Conservation (phyloP, 1,284 basidiomycete species). For the Cerrena zonata region DNA sequence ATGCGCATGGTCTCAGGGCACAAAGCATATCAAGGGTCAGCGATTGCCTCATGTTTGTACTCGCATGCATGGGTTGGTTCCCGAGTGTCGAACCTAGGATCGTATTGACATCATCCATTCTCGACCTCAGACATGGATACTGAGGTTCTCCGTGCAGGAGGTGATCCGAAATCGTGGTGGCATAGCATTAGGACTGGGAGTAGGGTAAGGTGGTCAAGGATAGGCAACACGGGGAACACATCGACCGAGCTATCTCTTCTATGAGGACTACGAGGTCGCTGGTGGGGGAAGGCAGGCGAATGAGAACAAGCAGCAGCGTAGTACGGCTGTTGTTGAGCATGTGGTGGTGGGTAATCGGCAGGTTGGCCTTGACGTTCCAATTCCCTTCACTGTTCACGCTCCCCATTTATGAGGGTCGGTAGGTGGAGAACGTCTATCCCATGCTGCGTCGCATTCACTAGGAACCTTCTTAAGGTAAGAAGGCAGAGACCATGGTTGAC, state of each 20-base stretch:
- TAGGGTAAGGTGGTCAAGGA: slow-evolving; percentile 16
- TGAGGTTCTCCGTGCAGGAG: slow-evolving; percentile 14
- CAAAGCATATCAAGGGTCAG: slow-evolving; percentile 24
- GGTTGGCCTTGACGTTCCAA: slow-evolving; percentile 39
- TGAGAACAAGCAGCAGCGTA: slow-evolving; percentile 22
- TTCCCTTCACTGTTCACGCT: slow-evolving; percentile 42
- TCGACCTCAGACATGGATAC: slow-evolving; percentile 21
- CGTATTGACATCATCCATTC: slow-evolving; percentile 25
- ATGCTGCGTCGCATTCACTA: slow-evolving; percentile 33
- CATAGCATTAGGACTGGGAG: slow-evolving; percentile 16
- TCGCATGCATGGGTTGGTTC: slow-evolving; percentile 18
- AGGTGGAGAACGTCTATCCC: slow-evolving; percentile 9
- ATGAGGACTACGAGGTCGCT: slow-evolving; percentile 16
- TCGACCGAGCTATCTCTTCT: slow-evolving; percentile 35
- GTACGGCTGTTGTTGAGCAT: slow-evolving; percentile 18
- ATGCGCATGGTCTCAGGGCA: slow-evolving; percentile 24
- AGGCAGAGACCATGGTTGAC: slow-evolving; percentile 54
- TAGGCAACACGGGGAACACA: slow-evolving; percentile 48
- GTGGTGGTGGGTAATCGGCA: slow-evolving; percentile 40
- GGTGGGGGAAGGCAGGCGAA: slow-evolving; percentile 22
- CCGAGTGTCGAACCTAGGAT: slow-evolving; percentile 28
- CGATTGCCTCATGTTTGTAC: slow-evolving; percentile 19
- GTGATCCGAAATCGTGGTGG: slow-evolving; percentile 16
- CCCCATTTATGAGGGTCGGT: slow-evolving; percentile 16
- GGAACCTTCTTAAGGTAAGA: slow-evolving; percentile 46